phyloP scores from a whole-genome alignment of 2,329 filamentous ascomycete species.

The Aspergillus nomiae region DNA sequence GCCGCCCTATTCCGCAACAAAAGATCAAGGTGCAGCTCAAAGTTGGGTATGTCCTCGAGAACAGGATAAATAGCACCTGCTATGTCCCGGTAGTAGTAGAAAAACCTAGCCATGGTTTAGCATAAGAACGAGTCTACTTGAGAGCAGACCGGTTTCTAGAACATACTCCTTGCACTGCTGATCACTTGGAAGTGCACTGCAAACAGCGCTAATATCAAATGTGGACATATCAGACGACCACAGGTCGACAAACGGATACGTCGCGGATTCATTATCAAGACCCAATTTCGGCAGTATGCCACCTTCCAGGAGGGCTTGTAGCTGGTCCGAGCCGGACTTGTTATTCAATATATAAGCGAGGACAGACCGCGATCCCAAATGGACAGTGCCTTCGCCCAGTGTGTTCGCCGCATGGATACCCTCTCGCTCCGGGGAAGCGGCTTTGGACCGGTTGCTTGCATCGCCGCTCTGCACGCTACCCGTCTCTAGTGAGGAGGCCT shows the following conservation, averaged over 20 bases:
- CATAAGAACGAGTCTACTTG: not conserved
- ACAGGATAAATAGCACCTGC: conserved; percentile 64
- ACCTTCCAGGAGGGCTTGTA: conserved; percentile 60
- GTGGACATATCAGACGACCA: conserved; percentile 64
- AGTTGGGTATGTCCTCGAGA: conserved; percentile 56
- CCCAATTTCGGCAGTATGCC: conserved; percentile 65
- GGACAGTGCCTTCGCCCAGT: conserved; percentile 61
- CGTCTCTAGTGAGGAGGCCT: conserved; percentile 27
- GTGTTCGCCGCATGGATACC: conserved; percentile 64
- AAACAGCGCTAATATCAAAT: conserved; percentile 59
- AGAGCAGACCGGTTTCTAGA: not conserved
- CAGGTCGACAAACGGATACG: conserved; percentile 66
- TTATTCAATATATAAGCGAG: conserved; percentile 62
- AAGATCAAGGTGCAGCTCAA: conserved; percentile 57
- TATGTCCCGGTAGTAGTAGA: conserved; percentile 60
- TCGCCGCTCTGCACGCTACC: conserved; percentile 35
- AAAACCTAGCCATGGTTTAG: conserved; percentile 46
- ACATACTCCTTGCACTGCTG: conserved; percentile 56
- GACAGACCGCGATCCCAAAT: conserved; percentile 63
- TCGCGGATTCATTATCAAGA: conserved; percentile 65
- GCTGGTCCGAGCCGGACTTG: conserved; percentile 51
- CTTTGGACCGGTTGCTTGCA: conserved; percentile 34
- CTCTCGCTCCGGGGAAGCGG: conserved; percentile 47
- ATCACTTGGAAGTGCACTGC: conserved; percentile 61
- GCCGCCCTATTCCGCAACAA: conserved; percentile 56